phyloP scores from a whole-genome alignment of 768 basidiomycete species.

The Kwoniella mangroviensis region DNA sequence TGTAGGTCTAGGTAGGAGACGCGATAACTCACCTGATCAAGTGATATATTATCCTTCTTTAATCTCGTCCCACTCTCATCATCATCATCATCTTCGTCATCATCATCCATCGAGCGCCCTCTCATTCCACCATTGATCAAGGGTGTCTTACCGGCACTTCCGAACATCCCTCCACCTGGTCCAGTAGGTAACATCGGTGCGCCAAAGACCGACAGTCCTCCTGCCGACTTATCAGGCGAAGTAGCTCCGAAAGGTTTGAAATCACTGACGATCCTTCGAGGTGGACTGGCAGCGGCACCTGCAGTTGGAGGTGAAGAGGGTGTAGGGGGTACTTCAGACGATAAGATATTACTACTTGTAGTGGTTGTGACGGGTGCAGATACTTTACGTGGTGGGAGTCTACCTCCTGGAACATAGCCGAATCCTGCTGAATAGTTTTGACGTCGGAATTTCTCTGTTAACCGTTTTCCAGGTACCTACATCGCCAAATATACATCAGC shows the following conservation, averaged over 20 bases:
- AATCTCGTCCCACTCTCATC: constrained; percentile 62
- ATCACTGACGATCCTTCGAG: constrained; percentile 84
- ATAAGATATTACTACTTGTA: constrained; percentile 35
- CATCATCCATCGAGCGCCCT: constrained; percentile 64
- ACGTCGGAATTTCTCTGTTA: constrained; percentile 93
- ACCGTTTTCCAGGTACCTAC: constrained; percentile 90
- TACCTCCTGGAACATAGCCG: constrained; percentile 64
- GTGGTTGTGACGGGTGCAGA: constrained; percentile 46
- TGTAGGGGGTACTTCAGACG: constrained; percentile 34
- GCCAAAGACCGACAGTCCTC: constrained; percentile 81
- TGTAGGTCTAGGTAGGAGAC: too few species aligned
- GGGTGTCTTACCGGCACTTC: constrained; percentile 39
- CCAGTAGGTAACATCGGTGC: constrained; percentile 60
- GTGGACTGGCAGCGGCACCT: constrained; percentile 64
- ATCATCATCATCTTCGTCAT: constrained; percentile 72
- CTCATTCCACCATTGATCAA: constrained; percentile 61
- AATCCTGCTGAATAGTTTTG: constrained; percentile 60
- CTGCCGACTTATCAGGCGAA: constrained; percentile 58
- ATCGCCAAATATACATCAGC: neutral
- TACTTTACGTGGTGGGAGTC: constrained; percentile 60
- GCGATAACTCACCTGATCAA: constrained; percentile 76
- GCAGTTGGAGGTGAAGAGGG: constrained; percentile 25
- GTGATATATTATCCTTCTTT: constrained; percentile 75
- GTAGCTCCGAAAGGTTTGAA: constrained; percentile 61
- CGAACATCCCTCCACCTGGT: constrained; percentile 51